Percentiles rank a stretch among this genome's conserved stretches.
phyloP scores from a whole-genome alignment of 805 yeast species.

The Candida saitoana region DNA sequence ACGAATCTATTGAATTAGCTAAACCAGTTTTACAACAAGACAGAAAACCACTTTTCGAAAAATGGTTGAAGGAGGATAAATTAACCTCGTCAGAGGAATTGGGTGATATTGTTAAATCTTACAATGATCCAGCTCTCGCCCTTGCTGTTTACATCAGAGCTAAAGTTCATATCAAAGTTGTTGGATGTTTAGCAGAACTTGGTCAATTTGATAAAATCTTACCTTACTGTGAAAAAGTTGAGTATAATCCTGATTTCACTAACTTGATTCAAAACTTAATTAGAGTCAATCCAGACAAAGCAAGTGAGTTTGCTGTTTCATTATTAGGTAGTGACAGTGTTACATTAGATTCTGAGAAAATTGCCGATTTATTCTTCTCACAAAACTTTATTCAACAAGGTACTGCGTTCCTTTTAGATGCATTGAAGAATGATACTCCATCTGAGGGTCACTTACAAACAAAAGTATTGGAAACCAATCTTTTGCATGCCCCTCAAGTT shows the following conservation, averaged over 20 bases:
- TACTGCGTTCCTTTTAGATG: slow-evolving; percentile 93
- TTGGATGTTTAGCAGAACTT: slow-evolving; percentile 85
- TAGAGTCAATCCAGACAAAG: slow-evolving; percentile 94
- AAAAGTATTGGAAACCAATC: slow-evolving; percentile 84
- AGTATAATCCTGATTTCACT: slow-evolving; percentile 85
- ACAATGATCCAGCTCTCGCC: slow-evolving; percentile 74
- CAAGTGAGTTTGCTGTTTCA: slow-evolving; percentile 93
- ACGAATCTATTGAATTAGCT: slow-evolving; percentile 91
- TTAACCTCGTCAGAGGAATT: slow-evolving; percentile 93
- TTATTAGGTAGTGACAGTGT: slow-evolving; percentile 59
- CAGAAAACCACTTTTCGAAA: slow-evolving; percentile 88
- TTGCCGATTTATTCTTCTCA: slow-evolving; percentile 90
- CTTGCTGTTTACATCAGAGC: slow-evolving; percentile 87
- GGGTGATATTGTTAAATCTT: slow-evolving; percentile 92
- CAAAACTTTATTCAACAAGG: slow-evolving; percentile 96
- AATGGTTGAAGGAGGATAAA: slow-evolving; percentile 94
- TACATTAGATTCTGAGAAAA: slow-evolving; percentile 72
- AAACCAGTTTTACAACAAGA: slow-evolving; percentile 94
- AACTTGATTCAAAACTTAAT: slow-evolving; percentile 85
- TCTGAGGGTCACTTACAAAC: slow-evolving; percentile 96
- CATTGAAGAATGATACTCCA: slow-evolving; percentile 88
- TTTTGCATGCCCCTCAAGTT: slow-evolving; percentile 96
- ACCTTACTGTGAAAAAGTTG: slow-evolving; percentile 88
- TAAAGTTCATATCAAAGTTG: slow-evolving; percentile 80
- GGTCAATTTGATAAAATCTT: slow-evolving; percentile 95